Conservation (phyloP, 1,284 basidiomycete genomes). For the Thecaphora frezii region DNA sequence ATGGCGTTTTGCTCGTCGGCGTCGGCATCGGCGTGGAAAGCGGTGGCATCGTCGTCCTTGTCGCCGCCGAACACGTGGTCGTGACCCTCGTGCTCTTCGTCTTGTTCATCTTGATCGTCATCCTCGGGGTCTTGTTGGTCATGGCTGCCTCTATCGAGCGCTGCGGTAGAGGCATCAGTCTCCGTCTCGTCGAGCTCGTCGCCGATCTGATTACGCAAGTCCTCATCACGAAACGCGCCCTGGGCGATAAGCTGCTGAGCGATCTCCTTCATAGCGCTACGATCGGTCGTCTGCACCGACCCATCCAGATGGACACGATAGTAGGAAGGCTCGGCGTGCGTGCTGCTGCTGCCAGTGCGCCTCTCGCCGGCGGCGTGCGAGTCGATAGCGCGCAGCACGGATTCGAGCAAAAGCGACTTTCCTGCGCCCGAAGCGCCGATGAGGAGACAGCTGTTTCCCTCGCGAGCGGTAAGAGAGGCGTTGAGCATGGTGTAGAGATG, state of each 20-base stretch:
- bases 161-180: not conserved
- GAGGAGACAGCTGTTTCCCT: constrained; percentile 53
- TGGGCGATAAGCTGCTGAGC: constrained; percentile 50
- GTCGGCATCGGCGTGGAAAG: constrained; percentile 11
- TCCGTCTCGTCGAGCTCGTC: not conserved
- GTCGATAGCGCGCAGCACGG: constrained; percentile 27
- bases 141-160: not conserved
- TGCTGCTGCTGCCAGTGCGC: not conserved
- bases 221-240: constrained; percentile 43
- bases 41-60: constrained; percentile 8
- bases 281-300: constrained; percentile 45
- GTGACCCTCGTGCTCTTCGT: constrained; percentile 2
- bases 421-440: constrained; percentile 48
- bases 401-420: constrained; percentile 42
- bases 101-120: constrained; percentile 7
- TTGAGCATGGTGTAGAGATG: constrained; percentile 33
- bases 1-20: constrained; percentile 31
- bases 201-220: constrained; percentile 3
- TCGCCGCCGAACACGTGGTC: constrained; percentile 31
- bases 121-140: constrained; percentile 7
- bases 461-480: constrained; percentile 31
- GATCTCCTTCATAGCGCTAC: constrained; percentile 50
- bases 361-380: not conserved
- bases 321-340: constrained; percentile 6
- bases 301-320: constrained; percentile 45